Evolutionary conservation across 495 filamentous ascomycete species (phyloP).

Genomic region (Penicillium verhagenii): DNA sequence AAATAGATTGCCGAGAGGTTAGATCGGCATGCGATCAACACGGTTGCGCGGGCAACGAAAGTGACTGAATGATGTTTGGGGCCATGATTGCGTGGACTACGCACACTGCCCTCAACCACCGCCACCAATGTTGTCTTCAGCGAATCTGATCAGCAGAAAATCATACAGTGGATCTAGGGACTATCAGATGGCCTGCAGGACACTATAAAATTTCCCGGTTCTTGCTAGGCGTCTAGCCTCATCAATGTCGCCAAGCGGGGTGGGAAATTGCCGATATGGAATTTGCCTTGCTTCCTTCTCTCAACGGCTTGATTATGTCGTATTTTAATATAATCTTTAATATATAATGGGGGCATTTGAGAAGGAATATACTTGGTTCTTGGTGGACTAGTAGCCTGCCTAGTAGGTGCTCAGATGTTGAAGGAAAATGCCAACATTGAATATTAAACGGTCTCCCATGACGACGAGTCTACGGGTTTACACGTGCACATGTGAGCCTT

Average conservation of each 20-base stretch:
- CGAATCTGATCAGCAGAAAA: not conserved
- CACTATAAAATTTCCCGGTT: not conserved
- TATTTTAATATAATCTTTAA: slow-evolving; percentile 3
- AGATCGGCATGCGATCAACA: slow-evolving; percentile 15
- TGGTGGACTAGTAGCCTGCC: too few species aligned
- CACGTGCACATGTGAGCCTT: too few species aligned
- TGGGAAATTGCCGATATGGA: not conserved
- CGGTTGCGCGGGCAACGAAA: slow-evolving; percentile 15
- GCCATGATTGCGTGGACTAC: not conserved
- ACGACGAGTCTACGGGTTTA: too few species aligned
- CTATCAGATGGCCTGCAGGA: not conserved
- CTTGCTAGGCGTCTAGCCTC: not conserved
- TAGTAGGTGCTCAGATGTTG: too few species aligned
- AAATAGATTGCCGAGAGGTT: slow-evolving; percentile 18
- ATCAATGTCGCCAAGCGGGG: not conserved
- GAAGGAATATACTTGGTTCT: not conserved
- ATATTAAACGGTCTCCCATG: too few species aligned
- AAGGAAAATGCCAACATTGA: too few species aligned
- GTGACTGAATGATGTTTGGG: not conserved
- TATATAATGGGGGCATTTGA: not conserved
- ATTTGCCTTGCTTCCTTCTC: not conserved
- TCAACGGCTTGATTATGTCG: not conserved
- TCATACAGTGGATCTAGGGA: not conserved
- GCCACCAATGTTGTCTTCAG: not conserved
- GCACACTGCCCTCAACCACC: not conserved